A percentile compares a stretch with the other conserved stretches of the same genome.
Evolutionary conservation across 2,329 filamentous ascomycete genomes (phyloP).

Genomic region (Capronia americana): DNA sequence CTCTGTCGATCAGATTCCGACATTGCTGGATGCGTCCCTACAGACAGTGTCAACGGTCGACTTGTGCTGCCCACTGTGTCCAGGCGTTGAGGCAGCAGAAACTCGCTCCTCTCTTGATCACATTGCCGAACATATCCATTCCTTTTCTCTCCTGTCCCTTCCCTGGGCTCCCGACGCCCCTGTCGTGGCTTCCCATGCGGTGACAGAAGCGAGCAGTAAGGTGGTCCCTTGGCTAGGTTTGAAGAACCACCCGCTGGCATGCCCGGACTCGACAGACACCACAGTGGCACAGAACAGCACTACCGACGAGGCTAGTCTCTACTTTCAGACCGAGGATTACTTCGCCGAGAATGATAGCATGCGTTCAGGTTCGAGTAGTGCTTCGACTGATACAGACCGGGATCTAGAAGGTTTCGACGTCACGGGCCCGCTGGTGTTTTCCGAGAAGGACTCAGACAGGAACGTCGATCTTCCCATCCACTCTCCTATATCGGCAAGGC

Average conservation of each 20-base stretch:
- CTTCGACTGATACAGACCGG: background rate
- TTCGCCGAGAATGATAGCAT: background rate
- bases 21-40: background rate
- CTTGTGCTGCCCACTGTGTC: slow-evolving; percentile 4
- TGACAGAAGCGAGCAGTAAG: background rate
- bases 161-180: slow-evolving; percentile 9
- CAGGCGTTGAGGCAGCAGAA: background rate
- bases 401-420: background rate
- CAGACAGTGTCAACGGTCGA: background rate
- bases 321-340: background rate
- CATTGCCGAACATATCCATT: slow-evolving; percentile 14
- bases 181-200: background rate
- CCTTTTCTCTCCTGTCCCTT: slow-evolving; percentile 6
- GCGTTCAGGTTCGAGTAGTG: background rate
- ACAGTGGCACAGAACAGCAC: background rate
- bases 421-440: background rate
- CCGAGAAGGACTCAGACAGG: too few relatives aligned
- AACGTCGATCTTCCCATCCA: too few relatives aligned
- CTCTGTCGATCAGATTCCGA: background rate
- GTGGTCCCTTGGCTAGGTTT: slow-evolving; percentile 2
- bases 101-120: background rate
- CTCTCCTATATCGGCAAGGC: slow-evolving; percentile 28
- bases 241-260: background rate
- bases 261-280: background rate
- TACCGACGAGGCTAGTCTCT: background rate